These are phyloP conservation scores for Pseudohalonectria lignicola DNA, from an alignment of 2,329 filamentous ascomycete species.

Conservation along the genomic window DNA sequence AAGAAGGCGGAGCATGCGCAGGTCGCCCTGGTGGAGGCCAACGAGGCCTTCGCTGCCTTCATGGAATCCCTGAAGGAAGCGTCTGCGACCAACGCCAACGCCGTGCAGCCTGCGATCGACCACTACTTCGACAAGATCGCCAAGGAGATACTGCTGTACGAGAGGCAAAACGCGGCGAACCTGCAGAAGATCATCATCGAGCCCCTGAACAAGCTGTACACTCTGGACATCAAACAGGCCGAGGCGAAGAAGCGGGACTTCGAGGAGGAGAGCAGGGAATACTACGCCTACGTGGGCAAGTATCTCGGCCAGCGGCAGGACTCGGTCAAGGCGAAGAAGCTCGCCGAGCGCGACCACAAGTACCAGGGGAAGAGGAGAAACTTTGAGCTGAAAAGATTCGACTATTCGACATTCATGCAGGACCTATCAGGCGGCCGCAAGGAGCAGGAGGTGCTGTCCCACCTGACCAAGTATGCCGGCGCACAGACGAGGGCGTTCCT, in stretches of 20 bases:
- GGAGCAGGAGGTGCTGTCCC: constrained; percentile 90
- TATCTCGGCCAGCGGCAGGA: constrained; percentile 96
- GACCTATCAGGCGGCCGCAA: constrained; percentile 98
- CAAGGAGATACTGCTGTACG: constrained; percentile 77
- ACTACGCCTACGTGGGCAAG: constrained; percentile 87
- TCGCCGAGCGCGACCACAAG: constrained; percentile 87
- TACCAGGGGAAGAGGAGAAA: constrained; percentile 89
- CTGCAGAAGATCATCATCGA: constrained; percentile 93
- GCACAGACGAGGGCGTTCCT: constrained; percentile 79
- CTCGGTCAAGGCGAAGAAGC: constrained; percentile 94
- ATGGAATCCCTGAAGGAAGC: constrained; percentile 81
- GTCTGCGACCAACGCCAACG: constrained; percentile 83
- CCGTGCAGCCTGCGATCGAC: constrained; percentile 91
- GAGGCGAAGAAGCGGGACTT: constrained; percentile 96
- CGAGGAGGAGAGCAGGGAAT: constrained; percentile 97
- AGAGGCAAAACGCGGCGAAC: constrained; percentile 72
- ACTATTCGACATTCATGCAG: constrained; percentile 98
- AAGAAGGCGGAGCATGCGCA: constrained; percentile 89
- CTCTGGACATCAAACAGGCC: constrained; percentile 93
- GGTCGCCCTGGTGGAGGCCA: constrained; percentile 68
- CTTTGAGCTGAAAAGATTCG: constrained; percentile 95
- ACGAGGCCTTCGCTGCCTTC: constrained; percentile 73
- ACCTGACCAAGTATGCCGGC: constrained; percentile 89
- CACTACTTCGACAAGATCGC: constrained; percentile 98
- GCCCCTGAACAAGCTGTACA: constrained; percentile 82